phyloP scores from a whole-genome alignment of 2,329 filamentous ascomycete genomes.

The Aspergillus sojae region DNA sequence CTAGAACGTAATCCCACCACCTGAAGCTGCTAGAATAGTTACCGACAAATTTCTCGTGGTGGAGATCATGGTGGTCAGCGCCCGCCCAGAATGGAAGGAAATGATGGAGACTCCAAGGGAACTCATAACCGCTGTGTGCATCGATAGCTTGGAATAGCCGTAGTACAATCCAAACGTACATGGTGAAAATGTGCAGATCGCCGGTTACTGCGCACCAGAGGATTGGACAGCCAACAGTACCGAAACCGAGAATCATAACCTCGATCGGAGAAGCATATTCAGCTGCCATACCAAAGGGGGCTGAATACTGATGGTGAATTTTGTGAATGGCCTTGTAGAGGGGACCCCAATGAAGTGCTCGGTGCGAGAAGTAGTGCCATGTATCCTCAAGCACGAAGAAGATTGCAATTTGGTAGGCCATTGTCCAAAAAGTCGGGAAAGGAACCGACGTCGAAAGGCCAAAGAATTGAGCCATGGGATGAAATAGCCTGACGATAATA shows the following conservation, averaged over 20 bases:
- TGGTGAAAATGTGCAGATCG: conserved; percentile 91
- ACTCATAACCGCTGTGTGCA: conserved; percentile 96
- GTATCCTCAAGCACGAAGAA: conserved; percentile 96
- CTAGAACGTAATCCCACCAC: conserved; percentile 96
- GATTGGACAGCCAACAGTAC: conserved; percentile 80
- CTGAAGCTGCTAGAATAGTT: conserved; percentile 98
- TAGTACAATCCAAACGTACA: conserved; percentile 94
- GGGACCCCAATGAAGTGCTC: conserved; percentile 87
- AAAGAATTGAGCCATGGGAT: conserved; percentile 90
- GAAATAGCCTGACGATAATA: conserved; percentile 69
- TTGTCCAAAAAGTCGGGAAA: conserved; percentile 82
- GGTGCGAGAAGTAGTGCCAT: conserved; percentile 98
- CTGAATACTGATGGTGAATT: conserved; percentile 98
- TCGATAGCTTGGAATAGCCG: conserved; percentile 98
- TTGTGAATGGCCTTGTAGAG: conserved; percentile 98
- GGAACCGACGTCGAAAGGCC: conserved; percentile 86
- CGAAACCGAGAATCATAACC: conserved; percentile 89
- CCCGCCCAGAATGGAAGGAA: conserved; percentile 98
- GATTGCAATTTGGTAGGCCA: conserved; percentile 86
- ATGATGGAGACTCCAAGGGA: conserved; percentile 94
- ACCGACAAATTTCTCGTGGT: conserved; percentile 98
- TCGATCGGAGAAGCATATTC: conserved; percentile 98
- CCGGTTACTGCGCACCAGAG: conserved; percentile 80
- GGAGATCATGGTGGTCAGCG: conserved; percentile 92
- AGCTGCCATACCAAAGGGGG: conserved; percentile 91